Percentiles rank a stretch among this genome's conserved stretches.
Conservation (phyloP, 2,329 filamentous ascomycete genomes). For the Plectosphaerella plurivora region DNA sequence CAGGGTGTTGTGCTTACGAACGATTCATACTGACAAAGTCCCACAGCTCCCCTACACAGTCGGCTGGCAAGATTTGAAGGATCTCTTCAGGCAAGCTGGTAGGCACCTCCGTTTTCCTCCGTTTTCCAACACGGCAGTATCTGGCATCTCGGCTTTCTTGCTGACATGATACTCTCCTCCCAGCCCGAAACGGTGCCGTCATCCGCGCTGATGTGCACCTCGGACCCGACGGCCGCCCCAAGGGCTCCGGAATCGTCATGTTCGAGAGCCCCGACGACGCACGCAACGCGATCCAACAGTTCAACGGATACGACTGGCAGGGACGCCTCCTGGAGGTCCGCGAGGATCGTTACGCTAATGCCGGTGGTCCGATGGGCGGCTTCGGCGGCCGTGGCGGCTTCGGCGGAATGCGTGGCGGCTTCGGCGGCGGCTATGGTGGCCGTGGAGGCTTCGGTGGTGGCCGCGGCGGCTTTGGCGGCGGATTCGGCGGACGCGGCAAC, state of each 20-base stretch:
- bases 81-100: constrained; percentile 98
- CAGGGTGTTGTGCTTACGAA: not conserved
- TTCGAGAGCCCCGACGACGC: constrained; percentile 95
- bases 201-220: constrained; percentile 94
- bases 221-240: constrained; percentile 86
- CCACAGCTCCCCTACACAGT: constrained; percentile 89
- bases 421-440: constrained; percentile 50
- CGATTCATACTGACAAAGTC: no score
- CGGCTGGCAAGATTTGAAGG: constrained; percentile 98
- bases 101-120: constrained; percentile 36
- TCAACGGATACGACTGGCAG: constrained; percentile 99
- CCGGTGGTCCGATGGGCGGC: constrained; percentile 46
- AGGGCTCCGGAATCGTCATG: constrained; percentile 94
- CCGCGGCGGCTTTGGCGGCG: constrained; percentile 36
- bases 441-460: constrained; percentile 40
- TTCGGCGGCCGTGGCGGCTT: constrained; percentile 56
- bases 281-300: constrained; percentile 91
- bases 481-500: constrained; percentile 39
- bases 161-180: constrained; percentile 7
- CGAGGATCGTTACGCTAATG: constrained; percentile 85
- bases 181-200: constrained; percentile 65
- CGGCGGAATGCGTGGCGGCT: constrained; percentile 54
- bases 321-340: constrained; percentile 89
- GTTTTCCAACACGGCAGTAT: not conserved
- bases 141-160: not conserved